Evolutionary conservation across 176 grass and related monocot genomes (phyloP), one percentile per base, ranked within the genome.

Genomic region (Pontederia paniculata): DNA sequence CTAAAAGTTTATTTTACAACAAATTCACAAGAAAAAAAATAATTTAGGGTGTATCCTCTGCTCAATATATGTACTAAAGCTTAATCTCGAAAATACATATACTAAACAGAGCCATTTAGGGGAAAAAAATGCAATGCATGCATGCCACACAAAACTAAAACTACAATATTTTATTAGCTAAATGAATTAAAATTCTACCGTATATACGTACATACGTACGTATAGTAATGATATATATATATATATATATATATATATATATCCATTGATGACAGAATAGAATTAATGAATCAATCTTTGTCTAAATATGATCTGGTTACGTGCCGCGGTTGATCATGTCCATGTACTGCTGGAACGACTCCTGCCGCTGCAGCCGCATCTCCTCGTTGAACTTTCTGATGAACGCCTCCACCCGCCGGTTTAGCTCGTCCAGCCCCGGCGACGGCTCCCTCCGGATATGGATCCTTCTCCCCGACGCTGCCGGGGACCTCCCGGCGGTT

Each of bases 301-400:
- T 57, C 17, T 23, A 25, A 11, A 25, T 14, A 2, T 57, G 54
- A 25, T 57, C 23, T 16, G 52, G 16, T 28, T 57, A 15, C 1
- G 50, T 50, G 45, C 75, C 76, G 55, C 61, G 28, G 76, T 68
- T 76, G 57, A 93, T 70, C 87, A 85, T 85, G n/a, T 93, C 83
- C 62, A 60, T 73, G 73, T 84, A 93, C 61, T 98, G 78, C 72
- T 85, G 79, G 22, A 93, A 71, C 19, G 94, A 98, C 58, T 76
- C 80, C 45, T 82, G 87, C 28, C 87, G 78, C 75, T 98, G 87
- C 66, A 98, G 60, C 70, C 87, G 77, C 83, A 93, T 98, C 63
- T 98, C 94, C 76, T 88, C 80, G 79, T 98, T 98, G 77, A 93
- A 93, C 73, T 93, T 98, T 61, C 82, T 72, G 68, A 98, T 98